phyloP scores from a whole-genome alignment of 148 eudicot genomes.

The Amaranthus hypochondriacus region DNA sequence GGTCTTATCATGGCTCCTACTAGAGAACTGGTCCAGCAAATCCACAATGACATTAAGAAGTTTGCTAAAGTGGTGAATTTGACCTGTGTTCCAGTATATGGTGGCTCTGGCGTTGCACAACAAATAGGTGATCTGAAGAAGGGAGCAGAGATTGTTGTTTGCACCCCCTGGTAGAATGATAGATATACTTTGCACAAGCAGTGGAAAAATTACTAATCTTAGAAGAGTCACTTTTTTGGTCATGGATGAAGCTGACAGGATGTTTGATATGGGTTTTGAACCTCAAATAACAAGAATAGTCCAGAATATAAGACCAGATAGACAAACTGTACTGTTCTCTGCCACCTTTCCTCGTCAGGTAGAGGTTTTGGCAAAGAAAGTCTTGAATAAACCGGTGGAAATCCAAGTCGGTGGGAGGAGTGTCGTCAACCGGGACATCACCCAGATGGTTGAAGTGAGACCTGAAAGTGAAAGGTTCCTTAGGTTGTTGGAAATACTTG shows the following conservation, averaged over 20 bases:
- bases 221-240: constrained; percentile 79
- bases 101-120: constrained; percentile 81
- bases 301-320: constrained; percentile 72
- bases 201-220: constrained; percentile 77
- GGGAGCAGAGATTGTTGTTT: constrained; percentile 79
- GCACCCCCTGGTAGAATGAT: constrained; percentile 91
- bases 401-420: constrained; percentile 87
- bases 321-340: constrained; percentile 83
- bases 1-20: constrained; percentile 89
- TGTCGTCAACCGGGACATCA: constrained; percentile 80
- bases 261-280: constrained; percentile 92
- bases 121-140: constrained; percentile 76
- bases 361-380: constrained; percentile 71
- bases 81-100: constrained; percentile 78
- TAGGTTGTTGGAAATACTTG: constrained; percentile 65
- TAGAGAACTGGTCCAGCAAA: constrained; percentile 83
- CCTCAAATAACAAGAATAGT: constrained; percentile 82
- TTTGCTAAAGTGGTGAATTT: constrained; percentile 64
- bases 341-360: constrained; percentile 89
- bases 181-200: constrained; percentile 71
- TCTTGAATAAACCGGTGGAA: constrained; percentile 66
- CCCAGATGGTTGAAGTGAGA: constrained; percentile 77
- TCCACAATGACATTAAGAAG: constrained; percentile 67
- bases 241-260: constrained; percentile 87
- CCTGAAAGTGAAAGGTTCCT: constrained; percentile 70